A percentile compares a stretch with the other conserved stretches of the same genome.
Conservation (phyloP, 2,329 filamentous ascomycete genomes). For the Parafenestella ontariensis region DNA sequence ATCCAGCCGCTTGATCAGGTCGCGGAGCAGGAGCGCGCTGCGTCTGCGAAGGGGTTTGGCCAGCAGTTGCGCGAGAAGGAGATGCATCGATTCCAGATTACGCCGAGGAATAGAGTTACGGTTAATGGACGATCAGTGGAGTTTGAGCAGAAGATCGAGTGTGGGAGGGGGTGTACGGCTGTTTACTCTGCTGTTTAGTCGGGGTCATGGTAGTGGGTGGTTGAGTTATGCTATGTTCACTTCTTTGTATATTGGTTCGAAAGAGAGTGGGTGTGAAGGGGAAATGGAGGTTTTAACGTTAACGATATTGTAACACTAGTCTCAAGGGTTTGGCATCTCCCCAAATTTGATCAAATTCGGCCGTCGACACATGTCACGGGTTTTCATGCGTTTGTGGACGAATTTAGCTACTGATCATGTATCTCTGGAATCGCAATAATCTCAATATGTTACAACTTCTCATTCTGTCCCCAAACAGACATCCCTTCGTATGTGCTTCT, state of each 20-base stretch:
- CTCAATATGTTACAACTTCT: no score
- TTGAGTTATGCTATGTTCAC: neutral
- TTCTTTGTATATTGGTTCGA: conserved; percentile 1
- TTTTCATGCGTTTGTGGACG: no score
- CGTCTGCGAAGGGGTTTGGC: conserved; percentile 16
- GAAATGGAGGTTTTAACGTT: neutral
- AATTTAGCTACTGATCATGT: no score
- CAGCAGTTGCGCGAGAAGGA: conserved; percentile 66
- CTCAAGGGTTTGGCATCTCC: neutral
- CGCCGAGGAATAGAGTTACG: conserved; percentile 74
- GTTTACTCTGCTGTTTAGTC: conserved; percentile 31
- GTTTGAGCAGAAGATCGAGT: conserved; percentile 87
- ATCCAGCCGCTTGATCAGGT: conserved; percentile 76
- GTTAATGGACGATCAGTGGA: conserved; percentile 74
- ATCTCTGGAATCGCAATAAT: no score
- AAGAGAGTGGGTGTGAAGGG: no score
- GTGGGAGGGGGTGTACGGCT: conserved; percentile 81
- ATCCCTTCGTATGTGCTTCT: neutral
- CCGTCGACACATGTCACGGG: no score
- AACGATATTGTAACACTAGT: neutral
- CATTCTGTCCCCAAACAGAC: no score
- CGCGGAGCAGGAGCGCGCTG: conserved; percentile 55
- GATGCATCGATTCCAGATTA: conserved; percentile 79
- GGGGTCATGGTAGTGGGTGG: no score
- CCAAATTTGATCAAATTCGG: neutral